These are phyloP conservation scores for Erysimum pusillum DNA, from an alignment of 441 rosid species.

Conservation along the genomic window DNA sequence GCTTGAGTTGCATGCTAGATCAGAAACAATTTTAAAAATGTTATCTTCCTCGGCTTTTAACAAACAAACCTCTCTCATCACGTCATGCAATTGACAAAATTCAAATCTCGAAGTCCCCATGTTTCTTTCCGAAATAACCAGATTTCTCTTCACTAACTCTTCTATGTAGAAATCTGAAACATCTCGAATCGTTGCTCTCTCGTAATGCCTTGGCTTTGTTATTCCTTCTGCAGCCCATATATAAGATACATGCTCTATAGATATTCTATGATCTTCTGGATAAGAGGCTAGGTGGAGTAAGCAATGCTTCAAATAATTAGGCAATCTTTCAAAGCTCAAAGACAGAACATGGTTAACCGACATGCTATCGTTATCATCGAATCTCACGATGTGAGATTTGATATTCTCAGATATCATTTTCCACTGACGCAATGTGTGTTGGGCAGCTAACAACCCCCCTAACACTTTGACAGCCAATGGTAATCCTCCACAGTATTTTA, in stretches of 20 bases:
- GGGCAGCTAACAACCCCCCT: background rate
- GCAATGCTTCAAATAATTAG: slow-evolving; percentile 38
- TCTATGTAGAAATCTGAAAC: slow-evolving; percentile 22
- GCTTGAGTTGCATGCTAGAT: no score
- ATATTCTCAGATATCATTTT: background rate
- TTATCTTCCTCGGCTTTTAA: slow-evolving; percentile 32
- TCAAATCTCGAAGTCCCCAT: background rate
- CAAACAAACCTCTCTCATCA: slow-evolving; percentile 45
- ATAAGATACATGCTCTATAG: background rate
- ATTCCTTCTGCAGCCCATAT: slow-evolving; percentile 47
- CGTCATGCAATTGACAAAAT: slow-evolving; percentile 42
- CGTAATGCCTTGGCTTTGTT: background rate
- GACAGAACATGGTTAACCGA: background rate
- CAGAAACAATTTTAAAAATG: background rate
- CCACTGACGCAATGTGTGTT: slow-evolving; percentile 10
- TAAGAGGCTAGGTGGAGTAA: slow-evolving; percentile 45
- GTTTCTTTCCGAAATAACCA: no score
- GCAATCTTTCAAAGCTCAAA: slow-evolving; percentile 41
- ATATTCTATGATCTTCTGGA: slow-evolving; percentile 40
- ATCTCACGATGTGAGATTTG: background rate
- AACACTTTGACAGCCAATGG: slow-evolving; percentile 32
- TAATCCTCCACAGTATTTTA: slow-evolving; percentile 28
- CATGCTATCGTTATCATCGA: background rate
- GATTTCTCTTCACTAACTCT: slow-evolving; percentile 39
- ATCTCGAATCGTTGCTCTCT: slow-evolving; percentile 5